Base-by-base conservation (phyloP, 176 grass and related monocot genomes). In the Carex littledalei region DNA sequence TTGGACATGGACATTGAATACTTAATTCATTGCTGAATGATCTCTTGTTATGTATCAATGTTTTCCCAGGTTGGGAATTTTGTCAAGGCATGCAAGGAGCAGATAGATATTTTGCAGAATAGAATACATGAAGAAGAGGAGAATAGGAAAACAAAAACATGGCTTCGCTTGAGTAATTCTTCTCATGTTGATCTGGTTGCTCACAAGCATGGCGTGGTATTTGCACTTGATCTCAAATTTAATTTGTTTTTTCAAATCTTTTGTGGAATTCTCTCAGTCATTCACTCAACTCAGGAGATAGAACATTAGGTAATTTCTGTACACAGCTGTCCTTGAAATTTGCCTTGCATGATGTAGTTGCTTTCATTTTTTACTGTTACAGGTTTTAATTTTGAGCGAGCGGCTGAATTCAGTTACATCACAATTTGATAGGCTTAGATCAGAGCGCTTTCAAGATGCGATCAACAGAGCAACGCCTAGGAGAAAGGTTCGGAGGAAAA, bases 181-280 rank as follows among this genome's bases (percentile, higher is more conserved):
- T 91, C 90, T 84, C 85, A 85, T 81, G 91, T 92, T 79, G 93
- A 94, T 86, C 82, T 99, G 85, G 88, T 99, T 77, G 96, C 96
- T 89, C 96, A 99, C 88, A 94, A 88, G 84, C 91, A 95, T 88
- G 96, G 96, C 74, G 91, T 99, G 93, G 96, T 99, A 94, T 86
- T 92, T 11, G 54, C 87, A 61, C 47, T 80, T 84, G 29, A 87
- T 91, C 64, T 80, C 89, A 72, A 8, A 29, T 56, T 37, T 82
- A 73, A 8, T 59, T 59, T 26, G 3, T 35, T 65, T 16, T 8
- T 49, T 17, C 3, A 8, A 77, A 50, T 45, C 7, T 70, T 17
- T 70, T 41, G 6, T 70, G 34, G 35, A 69, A 10, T 43, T 70
- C 1, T 43, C 20, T 58, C 58, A 15, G 6, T 85, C 8, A 76